Evolutionary conservation across 2,329 filamentous ascomycete species (phyloP).

Genomic region (Aspergillus novoparasiticus): DNA sequence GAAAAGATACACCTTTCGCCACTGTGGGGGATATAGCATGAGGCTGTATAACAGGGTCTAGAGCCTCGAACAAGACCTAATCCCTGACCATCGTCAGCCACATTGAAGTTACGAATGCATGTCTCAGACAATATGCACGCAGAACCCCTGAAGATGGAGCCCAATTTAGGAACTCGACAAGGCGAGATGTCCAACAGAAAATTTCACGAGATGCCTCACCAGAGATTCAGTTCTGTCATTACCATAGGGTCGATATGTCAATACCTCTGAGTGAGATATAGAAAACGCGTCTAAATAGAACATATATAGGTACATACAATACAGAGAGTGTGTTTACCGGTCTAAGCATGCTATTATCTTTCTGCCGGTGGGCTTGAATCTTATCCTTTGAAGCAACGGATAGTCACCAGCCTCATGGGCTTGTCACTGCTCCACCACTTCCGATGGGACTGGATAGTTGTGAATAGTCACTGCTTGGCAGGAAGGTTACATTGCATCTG

Average conservation of each 20-base stretch:
- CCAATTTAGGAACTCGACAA: background rate
- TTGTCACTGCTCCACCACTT: background rate
- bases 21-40: background rate
- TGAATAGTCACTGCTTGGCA: slow-evolving; percentile 14
- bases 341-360: background rate
- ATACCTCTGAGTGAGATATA: background rate
- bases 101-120: slow-evolving; percentile 6
- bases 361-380: background rate
- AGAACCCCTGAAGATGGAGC: background rate
- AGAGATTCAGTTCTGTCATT: background rate
- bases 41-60: background rate
- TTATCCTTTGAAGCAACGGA: background rate
- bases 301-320: background rate
- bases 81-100: slow-evolving; percentile 13
- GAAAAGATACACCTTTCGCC: background rate
- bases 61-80: background rate
- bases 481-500: background rate
- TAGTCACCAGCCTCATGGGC: background rate
- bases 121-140: background rate
- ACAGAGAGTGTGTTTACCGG: background rate
- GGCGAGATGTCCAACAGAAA: background rate
- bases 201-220: background rate
- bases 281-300: background rate
- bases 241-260: background rate
- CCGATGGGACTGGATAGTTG: background rate